Evolutionary conservation across 1,139 yeast genomes (phyloP).

Genomic region (Yamadazyma friedrichii): DNA sequence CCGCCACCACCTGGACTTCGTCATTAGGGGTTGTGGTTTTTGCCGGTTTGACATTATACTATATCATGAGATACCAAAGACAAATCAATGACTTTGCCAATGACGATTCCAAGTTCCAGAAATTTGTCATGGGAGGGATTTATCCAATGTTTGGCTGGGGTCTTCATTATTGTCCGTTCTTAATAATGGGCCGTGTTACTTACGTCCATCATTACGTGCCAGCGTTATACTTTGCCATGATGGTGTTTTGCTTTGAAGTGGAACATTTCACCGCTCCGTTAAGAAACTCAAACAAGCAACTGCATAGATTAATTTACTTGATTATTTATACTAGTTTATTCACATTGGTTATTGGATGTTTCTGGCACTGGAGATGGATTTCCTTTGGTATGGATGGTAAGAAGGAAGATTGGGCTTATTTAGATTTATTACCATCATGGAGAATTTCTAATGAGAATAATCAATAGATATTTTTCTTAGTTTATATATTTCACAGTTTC

Average conservation of each 20-base stretch:
- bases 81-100: constrained; percentile 69
- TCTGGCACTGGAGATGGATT: constrained; percentile 72
- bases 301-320: constrained; percentile 28
- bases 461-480: constrained; percentile 8
- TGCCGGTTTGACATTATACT: constrained; percentile 52
- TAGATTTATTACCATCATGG: constrained; percentile 82
- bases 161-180: constrained; percentile 86
- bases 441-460: constrained; percentile 39
- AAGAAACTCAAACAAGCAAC: constrained; percentile 27
- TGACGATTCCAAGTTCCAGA: constrained; percentile 28
- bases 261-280: constrained; percentile 58
- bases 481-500: background rate
- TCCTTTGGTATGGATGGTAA: constrained; percentile 93
- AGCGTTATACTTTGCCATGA: constrained; percentile 91
- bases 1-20: constrained; percentile 94
- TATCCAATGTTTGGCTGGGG: constrained; percentile 97
- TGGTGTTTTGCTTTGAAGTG: constrained; percentile 72
- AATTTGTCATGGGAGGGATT: constrained; percentile 72
- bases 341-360: constrained; percentile 60
- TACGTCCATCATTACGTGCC: constrained; percentile 98
- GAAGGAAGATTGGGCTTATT: constrained; percentile 59
- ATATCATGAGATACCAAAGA: constrained; percentile 90
- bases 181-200: constrained; percentile 95
- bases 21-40: constrained; percentile 66
- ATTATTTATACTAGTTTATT: constrained; percentile 46